These are phyloP conservation scores for Mycena vulgaris DNA, from an alignment of 768 basidiomycete genomes.

Conservation along the genomic window DNA sequence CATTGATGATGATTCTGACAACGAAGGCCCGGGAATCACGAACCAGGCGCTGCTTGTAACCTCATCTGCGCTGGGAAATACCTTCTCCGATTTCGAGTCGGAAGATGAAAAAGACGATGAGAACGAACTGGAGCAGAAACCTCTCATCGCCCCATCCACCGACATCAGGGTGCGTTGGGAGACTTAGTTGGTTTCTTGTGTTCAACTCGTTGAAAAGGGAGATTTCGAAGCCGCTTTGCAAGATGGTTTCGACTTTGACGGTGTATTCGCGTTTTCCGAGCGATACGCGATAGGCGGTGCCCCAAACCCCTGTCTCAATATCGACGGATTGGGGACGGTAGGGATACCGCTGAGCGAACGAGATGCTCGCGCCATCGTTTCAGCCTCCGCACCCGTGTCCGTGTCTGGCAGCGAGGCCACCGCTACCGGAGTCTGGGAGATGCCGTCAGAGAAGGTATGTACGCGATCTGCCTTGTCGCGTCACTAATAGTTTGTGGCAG, in stretches of 20 bases:
- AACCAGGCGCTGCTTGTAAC: not conserved
- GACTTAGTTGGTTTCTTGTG: not conserved
- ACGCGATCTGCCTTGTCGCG: too few relatives aligned
- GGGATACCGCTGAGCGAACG: slow-evolving; percentile 55
- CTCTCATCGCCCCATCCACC: slow-evolving; percentile 31
- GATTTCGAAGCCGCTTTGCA: slow-evolving; percentile 41
- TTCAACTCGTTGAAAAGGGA: slow-evolving; percentile 30
- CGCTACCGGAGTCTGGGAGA: slow-evolving; percentile 29
- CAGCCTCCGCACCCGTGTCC: slow-evolving; percentile 29
- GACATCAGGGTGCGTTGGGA: slow-evolving; percentile 23
- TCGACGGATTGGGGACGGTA: slow-evolving; percentile 55
- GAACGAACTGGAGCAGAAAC: slow-evolving; percentile 22
- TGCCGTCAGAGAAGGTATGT: slow-evolving; percentile 32
- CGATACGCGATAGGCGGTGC: slow-evolving; percentile 42
- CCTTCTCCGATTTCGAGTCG: slow-evolving; percentile 17
- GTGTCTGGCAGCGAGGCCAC: not conserved
- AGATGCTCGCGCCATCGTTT: slow-evolving; percentile 52
- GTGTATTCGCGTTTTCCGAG: slow-evolving; percentile 43
- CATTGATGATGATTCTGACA: slow-evolving; percentile 20
- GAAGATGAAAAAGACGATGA: slow-evolving; percentile 14
- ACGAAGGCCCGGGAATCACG: slow-evolving; percentile 2
- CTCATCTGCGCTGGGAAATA: not conserved
- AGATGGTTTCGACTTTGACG: slow-evolving; percentile 41
- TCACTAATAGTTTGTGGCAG: slow-evolving; percentile 14
- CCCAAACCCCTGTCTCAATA: slow-evolving; percentile 54